Evolutionary conservation across 2,329 filamentous ascomycete genomes (phyloP).

Genomic region (Sporothrix euskadiensis): DNA sequence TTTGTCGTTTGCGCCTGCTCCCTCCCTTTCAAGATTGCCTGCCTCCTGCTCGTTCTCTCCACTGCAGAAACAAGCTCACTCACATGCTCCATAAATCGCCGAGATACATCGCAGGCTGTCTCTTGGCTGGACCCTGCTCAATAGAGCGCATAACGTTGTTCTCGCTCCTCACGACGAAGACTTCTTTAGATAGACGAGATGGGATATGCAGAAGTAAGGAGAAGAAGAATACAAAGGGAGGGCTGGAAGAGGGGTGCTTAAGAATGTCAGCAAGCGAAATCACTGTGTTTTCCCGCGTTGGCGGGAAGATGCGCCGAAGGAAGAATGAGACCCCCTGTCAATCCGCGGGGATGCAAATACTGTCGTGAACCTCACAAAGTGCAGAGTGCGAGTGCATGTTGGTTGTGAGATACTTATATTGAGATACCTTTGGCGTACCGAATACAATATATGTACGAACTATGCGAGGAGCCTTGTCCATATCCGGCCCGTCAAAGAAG

Average conservation of each 20-base stretch:
- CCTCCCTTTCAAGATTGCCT: background rate
- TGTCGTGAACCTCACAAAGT: background rate
- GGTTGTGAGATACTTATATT: background rate
- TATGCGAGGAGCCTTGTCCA: slow-evolving; percentile 3
- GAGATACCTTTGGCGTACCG: background rate
- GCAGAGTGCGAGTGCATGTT: background rate
- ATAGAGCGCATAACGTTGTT: background rate
- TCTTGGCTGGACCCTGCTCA: background rate
- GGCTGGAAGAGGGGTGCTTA: background rate
- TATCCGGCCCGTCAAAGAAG: background rate
- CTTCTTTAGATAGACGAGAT: background rate
- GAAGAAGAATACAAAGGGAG: background rate
- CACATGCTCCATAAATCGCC: background rate
- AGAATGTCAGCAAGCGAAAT: slow-evolving; percentile 20
- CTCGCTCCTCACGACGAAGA: background rate
- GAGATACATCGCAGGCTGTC: background rate
- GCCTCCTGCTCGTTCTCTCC: background rate
- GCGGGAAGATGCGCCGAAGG: slow-evolving; percentile 26
- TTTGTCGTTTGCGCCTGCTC: slow-evolving; percentile 1
- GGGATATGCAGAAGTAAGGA: background rate
- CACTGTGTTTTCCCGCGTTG: background rate
- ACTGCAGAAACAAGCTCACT: background rate
- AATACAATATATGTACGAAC: background rate
- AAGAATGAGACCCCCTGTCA: slow-evolving; percentile 18
- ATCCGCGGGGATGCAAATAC: background rate